A percentile compares a stretch with the other conserved stretches of the same genome.
phyloP scores from a whole-genome alignment of 768 basidiomycete genomes.

The Pisolithus microcarpus region DNA sequence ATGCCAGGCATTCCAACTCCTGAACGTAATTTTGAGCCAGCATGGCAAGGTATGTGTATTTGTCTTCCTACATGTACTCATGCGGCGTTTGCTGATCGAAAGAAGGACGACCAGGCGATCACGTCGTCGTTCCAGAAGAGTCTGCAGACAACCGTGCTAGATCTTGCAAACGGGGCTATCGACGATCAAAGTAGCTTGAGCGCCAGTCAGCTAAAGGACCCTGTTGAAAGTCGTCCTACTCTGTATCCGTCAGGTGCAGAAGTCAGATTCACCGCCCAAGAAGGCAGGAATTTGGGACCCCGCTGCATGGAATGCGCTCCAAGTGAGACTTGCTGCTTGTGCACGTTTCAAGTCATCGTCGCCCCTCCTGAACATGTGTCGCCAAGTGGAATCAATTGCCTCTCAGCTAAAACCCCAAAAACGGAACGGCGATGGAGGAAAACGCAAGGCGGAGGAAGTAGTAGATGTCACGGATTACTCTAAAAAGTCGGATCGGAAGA shows the following conservation, averaged over 20 bases:
- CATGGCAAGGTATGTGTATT: conserved; percentile 14
- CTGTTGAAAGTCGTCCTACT: conserved; percentile 62
- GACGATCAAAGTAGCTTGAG: conserved; percentile 41
- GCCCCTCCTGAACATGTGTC: conserved; percentile 55
- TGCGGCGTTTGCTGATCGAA: conserved; percentile 6
- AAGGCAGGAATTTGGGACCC: conserved; percentile 51
- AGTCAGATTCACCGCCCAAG: conserved; percentile 35
- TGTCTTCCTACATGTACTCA: neutral
- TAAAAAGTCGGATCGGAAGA: conserved; percentile 40
- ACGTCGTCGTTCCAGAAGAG: conserved; percentile 37
- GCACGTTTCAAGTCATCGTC: conserved; percentile 57
- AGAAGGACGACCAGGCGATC: conserved; percentile 34
- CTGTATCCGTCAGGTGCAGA: conserved; percentile 53
- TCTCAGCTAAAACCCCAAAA: conserved; percentile 4
- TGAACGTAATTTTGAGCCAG: conserved; percentile 56
- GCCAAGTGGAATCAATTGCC: conserved; percentile 43
- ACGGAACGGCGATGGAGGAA: conserved; percentile 10
- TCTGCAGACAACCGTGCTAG: conserved; percentile 44
- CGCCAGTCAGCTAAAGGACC: conserved; percentile 68
- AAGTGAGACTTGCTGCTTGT: conserved; percentile 39
- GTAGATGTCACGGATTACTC: conserved; percentile 19
- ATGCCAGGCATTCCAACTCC: conserved; percentile 65
- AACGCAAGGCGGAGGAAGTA: conserved; percentile 36
- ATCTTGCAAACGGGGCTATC: conserved; percentile 42
- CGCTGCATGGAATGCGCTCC: conserved; percentile 46